These are phyloP conservation scores for Gossypium thurberi DNA, from an alignment of 345 rosid species.

Conservation along the genomic window DNA sequence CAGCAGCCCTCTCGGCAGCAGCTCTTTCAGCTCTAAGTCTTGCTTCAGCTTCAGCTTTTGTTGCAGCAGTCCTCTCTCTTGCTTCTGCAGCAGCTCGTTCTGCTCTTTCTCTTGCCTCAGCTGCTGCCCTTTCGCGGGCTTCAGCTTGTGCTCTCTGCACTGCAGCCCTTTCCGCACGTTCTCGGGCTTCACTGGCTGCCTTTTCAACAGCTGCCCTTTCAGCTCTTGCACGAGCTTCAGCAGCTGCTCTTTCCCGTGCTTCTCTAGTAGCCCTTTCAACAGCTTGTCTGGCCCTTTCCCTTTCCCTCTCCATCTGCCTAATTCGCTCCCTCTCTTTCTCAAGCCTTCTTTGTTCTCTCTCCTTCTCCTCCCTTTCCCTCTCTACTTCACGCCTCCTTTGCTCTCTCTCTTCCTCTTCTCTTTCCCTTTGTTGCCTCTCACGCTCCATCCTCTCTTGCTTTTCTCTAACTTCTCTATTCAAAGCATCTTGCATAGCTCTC, in stretches of 20 bases:
- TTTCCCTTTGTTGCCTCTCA: constrained; percentile 60
- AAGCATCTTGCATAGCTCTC: constrained; percentile 9
- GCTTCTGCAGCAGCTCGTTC: constrained; percentile 92
- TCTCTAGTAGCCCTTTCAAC: constrained; percentile 98
- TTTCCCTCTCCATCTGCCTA: constrained; percentile 51
- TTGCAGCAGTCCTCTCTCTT: constrained; percentile 53
- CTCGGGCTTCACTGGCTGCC: constrained; percentile 70
- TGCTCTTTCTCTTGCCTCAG: constrained; percentile 77
- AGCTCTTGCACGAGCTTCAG: constrained; percentile 71
- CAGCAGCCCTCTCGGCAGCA: constrained; percentile 78
- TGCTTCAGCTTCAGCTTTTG: constrained; percentile 40
- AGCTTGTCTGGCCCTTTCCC: constrained; percentile 69
- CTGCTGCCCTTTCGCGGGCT: constrained; percentile 96
- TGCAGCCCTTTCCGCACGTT: constrained; percentile 85
- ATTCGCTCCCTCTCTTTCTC: constrained; percentile 48
- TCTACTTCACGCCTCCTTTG: constrained; percentile 45
- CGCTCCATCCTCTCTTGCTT: constrained; percentile 37
- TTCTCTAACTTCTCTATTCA: constrained; percentile 49
- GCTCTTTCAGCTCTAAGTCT: constrained; percentile 66
- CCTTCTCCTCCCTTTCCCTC: constrained; percentile 61
- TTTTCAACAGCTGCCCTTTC: constrained; percentile 87
- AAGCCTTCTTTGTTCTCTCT: constrained; percentile 34
- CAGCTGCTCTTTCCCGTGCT: constrained; percentile 92
- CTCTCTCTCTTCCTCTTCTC: constrained; percentile 61
- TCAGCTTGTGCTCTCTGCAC: constrained; percentile 94